Conservation (phyloP, 768 basidiomycete species). For the Macrolepiota albuminosa region DNA sequence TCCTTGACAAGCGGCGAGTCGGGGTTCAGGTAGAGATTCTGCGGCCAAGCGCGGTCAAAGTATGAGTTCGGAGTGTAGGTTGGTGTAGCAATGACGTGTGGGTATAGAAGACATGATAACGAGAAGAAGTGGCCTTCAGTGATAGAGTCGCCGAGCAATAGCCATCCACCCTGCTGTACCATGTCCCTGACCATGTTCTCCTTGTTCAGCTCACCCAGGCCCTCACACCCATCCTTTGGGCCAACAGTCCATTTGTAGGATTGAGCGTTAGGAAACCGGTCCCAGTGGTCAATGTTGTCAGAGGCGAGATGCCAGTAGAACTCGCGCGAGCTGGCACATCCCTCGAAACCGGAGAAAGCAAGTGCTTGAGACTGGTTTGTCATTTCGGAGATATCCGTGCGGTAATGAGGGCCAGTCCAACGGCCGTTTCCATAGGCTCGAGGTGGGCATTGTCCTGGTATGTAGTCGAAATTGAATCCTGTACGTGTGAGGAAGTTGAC, state of each 20-base stretch:
- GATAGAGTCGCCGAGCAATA: slow-evolving; percentile 64
- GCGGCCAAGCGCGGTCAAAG: slow-evolving; percentile 64
- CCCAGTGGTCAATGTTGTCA: slow-evolving; percentile 42
- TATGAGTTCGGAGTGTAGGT: slow-evolving; percentile 48
- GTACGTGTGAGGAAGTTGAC: background rate
- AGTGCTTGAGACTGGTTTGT: slow-evolving; percentile 38
- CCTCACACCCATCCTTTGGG: slow-evolving; percentile 30
- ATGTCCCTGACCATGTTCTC: slow-evolving; percentile 48
- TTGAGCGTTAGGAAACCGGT: slow-evolving; percentile 48
- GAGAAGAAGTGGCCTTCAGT: slow-evolving; percentile 76
- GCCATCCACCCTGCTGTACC: slow-evolving; percentile 69
- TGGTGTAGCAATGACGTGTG: slow-evolving; percentile 63
- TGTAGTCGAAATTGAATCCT: slow-evolving; percentile 7
- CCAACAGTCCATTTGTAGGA: slow-evolving; percentile 53
- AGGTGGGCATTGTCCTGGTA: slow-evolving; percentile 24
- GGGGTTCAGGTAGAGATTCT: slow-evolving; percentile 58
- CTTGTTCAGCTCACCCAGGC: slow-evolving; percentile 33
- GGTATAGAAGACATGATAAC: slow-evolving; percentile 59
- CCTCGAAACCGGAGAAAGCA: slow-evolving; percentile 50
- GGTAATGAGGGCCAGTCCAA: slow-evolving; percentile 33
- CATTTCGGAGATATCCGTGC: slow-evolving; percentile 30
- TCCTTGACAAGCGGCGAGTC: slow-evolving; percentile 40
- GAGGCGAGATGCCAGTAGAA: slow-evolving; percentile 59
- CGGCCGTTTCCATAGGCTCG: slow-evolving; percentile 27
- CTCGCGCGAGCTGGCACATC: slow-evolving; percentile 61